Base-by-base conservation (phyloP, 345 rosid genomes). In the Nephelium lappaceum region DNA sequence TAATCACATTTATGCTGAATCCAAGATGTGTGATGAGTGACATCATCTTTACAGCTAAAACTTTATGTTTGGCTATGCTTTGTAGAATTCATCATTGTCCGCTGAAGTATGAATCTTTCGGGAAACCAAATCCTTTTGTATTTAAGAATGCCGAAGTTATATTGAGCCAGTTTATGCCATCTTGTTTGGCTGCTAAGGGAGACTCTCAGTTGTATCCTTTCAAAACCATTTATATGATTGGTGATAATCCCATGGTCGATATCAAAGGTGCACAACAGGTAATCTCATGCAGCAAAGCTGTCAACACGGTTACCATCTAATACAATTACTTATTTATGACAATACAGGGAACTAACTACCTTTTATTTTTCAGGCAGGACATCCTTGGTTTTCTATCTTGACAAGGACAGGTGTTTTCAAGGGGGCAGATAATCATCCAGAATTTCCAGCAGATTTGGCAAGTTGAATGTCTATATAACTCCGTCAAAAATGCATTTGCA, bases 331-430 rank as follows among this genome's bases (percentile, higher is more conserved):
- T 45, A n/a, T 41, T 62, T 24, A 1, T 24, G 55, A 31, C 51
- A 0, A 49, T 65, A 42, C 31, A 21, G 14, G 5, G 39, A 47
- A 23, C 42, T 36, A 23, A 3, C 19, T 23, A 60, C 9, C 68
- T 18, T 62, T 6, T 5, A 12, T 53, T 39, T 81, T 84, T 42
- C 86, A 85, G 91, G 84, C 88, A 0, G 87, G 88, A 67, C 78
- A 65, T 63, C 87, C 87, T 42, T 88, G 91, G 88, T 88, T 86
- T 82, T 86, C 86, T 45, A 83, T 88, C 75, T 76, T 88, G 67
- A 88, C 88, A 5, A 85, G 86, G 76, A 83, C 89, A 0, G 88
- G 91, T 0, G 86, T 88, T 57, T 88, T 85, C 80, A 83, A 78
- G n/a, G 86, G 79, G 41, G 24, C 71, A 39, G 73, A 67, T 43